Evolutionary conservation across 2,329 filamentous ascomycete species (phyloP).

Genomic region (Cladophialophora bantiana): DNA sequence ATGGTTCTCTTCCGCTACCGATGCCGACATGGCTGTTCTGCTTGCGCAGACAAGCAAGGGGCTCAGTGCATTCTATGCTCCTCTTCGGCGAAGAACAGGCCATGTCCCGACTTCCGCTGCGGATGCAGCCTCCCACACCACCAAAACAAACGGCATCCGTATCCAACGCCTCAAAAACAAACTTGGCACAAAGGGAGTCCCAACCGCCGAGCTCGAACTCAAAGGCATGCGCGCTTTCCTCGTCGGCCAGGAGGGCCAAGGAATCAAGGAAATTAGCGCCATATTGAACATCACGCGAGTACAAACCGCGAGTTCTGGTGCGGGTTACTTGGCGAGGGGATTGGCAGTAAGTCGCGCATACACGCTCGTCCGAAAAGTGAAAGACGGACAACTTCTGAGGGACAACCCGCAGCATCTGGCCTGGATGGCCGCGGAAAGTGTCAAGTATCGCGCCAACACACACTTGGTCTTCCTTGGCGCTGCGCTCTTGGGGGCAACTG

Average conservation of each 20-base stretch:
- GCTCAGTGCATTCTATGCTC: conserved; percentile 70
- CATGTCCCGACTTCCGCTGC: conserved; percentile 8
- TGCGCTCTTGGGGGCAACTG: conserved; percentile 46
- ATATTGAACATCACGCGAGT: conserved; percentile 70
- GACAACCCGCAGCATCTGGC: conserved; percentile 50
- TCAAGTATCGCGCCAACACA: conserved; percentile 36
- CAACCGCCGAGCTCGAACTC: conserved; percentile 75
- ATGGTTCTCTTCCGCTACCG: conserved; percentile 73
- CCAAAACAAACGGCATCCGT: conserved; percentile 65
- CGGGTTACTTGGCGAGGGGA: conserved; percentile 49
- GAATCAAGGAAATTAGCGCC: conserved; percentile 71
- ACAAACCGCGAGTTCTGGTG: conserved; percentile 50
- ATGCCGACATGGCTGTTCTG: conserved; percentile 68
- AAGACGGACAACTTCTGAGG: conserved; percentile 47
- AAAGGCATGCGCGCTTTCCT: conserved; percentile 69
- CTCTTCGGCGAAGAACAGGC: conserved; percentile 52
- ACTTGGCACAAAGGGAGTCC: conserved; percentile 71
- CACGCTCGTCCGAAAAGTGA: conserved; percentile 48
- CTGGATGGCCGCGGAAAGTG: conserved; percentile 43
- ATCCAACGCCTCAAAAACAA: conserved; percentile 77
- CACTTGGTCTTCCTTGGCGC: conserved; percentile 41
- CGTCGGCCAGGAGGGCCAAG: conserved; percentile 70
- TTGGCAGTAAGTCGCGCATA: conserved; percentile 52
- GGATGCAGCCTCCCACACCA: conserved; percentile 1
- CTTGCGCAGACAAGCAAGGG: conserved; percentile 66